Evolutionary conservation across 768 basidiomycete genomes (phyloP), one percentile per base, ranked within the genome.

Genomic region (Pilatotrama ljubarskyi): DNA sequence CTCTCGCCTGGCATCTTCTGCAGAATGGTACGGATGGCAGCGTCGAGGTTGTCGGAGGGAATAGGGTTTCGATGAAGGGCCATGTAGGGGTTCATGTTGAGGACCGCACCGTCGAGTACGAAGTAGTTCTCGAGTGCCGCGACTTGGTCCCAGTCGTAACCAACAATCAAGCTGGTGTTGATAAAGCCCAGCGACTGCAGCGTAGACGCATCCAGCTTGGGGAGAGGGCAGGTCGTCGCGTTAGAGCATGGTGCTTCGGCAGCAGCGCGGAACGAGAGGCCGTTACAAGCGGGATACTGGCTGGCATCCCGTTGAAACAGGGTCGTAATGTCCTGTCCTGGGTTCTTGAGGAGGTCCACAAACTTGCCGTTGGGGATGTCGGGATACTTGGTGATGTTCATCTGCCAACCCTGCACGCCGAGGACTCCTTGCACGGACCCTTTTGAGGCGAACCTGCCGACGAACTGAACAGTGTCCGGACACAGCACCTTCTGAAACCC

Each of bases 401-500:
- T 91, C 59, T 92, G 77, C 73, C 76, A 74, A 18, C 97, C 97
- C 38, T 83, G 80, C 51, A 97, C 76, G 51, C 89, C 89, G 53
- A 99, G 78, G 15, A 87, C 88, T 51, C 85, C 86, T 40, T 78
- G 64, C 5, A 71, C 69, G 18, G 82, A 74, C 18, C 87, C 90
- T 2, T 91, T 78, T 43, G 81, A 64, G 24, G 71, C 64, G 64
- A 77, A 81, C 11, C 70, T 70, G 47, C 66, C 74, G 24, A 84
- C 71, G 66, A 83, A 86, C 66, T 69, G 76, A 32, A 72, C 75
- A 53, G 75, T 78, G 65, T 75, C 76, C 1, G 95, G 94, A 76
- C 97, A 99, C 29, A 99, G 83, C 44, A 93, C 92, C 67, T 86
- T 87, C 75, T 97, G 92, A 46, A 96, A 85, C 36, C 96, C 96